Evolutionary conservation across 345 rosid genomes (phyloP).

Genomic region (Salix arbutifolia): DNA sequence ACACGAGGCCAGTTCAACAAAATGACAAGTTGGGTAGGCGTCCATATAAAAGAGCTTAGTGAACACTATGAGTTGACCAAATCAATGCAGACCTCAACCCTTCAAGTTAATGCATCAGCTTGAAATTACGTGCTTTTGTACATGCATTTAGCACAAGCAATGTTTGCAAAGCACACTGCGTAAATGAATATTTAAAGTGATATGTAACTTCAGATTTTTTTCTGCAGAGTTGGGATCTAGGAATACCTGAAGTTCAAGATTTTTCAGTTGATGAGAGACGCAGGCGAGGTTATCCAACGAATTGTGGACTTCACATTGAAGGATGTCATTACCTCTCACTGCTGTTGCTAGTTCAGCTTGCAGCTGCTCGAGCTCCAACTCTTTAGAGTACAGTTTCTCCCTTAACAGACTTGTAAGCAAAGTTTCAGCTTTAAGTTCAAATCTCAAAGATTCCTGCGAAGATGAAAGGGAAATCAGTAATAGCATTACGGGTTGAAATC

Average conservation of each 20-base stretch:
- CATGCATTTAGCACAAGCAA: background rate
- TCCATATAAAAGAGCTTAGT: background rate
- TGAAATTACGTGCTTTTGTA: background rate
- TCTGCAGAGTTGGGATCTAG: background rate
- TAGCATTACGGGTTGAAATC: background rate
- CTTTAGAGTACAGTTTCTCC: conserved; percentile 84
- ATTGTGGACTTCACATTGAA: conserved; percentile 63
- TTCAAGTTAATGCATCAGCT: background rate
- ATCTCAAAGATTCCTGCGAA: conserved; percentile 49
- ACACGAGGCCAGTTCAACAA: background rate
- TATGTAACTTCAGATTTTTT: background rate
- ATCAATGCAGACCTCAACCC: background rate
- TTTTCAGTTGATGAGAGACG: conserved; percentile 59
- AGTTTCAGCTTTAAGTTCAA: conserved; percentile 70
- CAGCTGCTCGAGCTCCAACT: conserved; percentile 75
- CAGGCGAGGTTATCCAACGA: conserved; percentile 67
- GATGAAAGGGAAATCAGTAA: conserved; percentile 19
- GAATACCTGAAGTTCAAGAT: conserved; percentile 79
- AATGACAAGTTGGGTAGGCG: background rate
- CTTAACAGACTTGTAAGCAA: conserved; percentile 63
- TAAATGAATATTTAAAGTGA: background rate
- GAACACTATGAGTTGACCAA: background rate
- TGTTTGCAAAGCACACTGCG: background rate
- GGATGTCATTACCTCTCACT: conserved; percentile 74
- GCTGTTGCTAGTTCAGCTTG: conserved; percentile 83